These are phyloP conservation scores for Lentinus tigrinus DNA, from an alignment of 768 basidiomycete genomes.

Conservation along the genomic window DNA sequence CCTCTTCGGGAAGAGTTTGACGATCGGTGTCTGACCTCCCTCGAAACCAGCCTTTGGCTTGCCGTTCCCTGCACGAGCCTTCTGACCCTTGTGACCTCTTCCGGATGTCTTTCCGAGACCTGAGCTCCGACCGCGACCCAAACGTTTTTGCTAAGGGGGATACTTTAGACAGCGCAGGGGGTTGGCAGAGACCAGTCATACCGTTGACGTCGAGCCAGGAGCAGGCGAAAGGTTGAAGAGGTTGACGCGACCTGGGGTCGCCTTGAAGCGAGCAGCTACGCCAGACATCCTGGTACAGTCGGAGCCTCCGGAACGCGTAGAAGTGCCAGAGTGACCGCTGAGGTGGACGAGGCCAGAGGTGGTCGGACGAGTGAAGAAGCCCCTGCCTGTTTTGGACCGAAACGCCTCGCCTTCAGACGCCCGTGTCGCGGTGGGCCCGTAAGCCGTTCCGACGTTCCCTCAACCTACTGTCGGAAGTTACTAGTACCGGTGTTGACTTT, in stretches of 20 bases:
- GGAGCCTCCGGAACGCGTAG: background rate
- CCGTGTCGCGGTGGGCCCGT: too few relatives aligned
- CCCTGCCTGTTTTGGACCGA: too few relatives aligned
- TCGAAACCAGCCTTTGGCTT: constrained; percentile 85
- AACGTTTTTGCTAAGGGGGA: constrained; percentile 77
- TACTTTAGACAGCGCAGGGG: background rate
- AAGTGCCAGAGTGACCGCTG: too few relatives aligned
- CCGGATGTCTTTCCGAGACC: constrained; percentile 91
- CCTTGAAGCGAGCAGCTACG: constrained; percentile 30
- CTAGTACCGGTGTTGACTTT: too few relatives aligned
- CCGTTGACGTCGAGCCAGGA: constrained; percentile 66
- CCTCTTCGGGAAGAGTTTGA: constrained; percentile 86
- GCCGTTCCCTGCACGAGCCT: constrained; percentile 86
- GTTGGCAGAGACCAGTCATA: constrained; percentile 26
- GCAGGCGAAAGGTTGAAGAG: constrained; percentile 78
- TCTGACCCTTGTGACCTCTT: constrained; percentile 94
- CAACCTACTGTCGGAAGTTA: too few relatives aligned
- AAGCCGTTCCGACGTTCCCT: too few relatives aligned
- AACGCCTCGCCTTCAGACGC: too few relatives aligned
- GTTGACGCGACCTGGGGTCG: constrained; percentile 44
- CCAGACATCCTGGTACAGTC: constrained; percentile 31
- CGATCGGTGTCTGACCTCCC: constrained; percentile 95
- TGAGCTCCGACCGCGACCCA: constrained; percentile 91
- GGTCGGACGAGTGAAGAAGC: too few relatives aligned
- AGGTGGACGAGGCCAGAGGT: too few relatives aligned